Percentiles rank a stretch among this genome's conserved stretches.
These are phyloP conservation scores for Boletus fagicola DNA, from an alignment of 768 basidiomycete species.

Conservation along the genomic window DNA sequence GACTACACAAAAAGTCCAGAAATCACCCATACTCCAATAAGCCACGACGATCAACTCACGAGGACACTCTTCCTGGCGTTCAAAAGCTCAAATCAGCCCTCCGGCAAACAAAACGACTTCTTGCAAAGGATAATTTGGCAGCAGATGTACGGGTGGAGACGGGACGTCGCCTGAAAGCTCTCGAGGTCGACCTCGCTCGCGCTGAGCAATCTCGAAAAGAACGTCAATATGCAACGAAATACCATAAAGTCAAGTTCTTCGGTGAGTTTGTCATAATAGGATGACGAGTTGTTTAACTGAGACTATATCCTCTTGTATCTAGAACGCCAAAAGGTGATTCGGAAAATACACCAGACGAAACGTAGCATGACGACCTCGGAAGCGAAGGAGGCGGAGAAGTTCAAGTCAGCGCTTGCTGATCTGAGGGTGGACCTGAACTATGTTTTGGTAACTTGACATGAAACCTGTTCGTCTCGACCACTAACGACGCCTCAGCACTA, in stretches of 20 bases:
- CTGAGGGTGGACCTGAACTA: conserved; percentile 91
- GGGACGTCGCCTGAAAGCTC: conserved; percentile 70
- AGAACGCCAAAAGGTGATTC: conserved; percentile 87
- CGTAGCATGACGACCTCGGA: conserved; percentile 43
- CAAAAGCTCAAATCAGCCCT: conserved; percentile 85
- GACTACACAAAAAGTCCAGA: conserved; percentile 12
- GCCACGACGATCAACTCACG: conserved; percentile 1
- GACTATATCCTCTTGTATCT: background rate
- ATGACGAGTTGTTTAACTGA: background rate
- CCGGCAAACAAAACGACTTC: conserved; percentile 76
- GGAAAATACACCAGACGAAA: conserved; percentile 73
- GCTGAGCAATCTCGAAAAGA: conserved; percentile 67
- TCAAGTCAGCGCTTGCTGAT: conserved; percentile 51
- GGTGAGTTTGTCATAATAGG: conserved; percentile 46
- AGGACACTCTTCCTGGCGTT: conserved; percentile 53
- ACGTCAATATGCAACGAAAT: conserved; percentile 68
- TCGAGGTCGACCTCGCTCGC: conserved; percentile 69
- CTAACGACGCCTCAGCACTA: conserved; percentile 56
- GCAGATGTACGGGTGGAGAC: conserved; percentile 81
- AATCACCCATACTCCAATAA: conserved; percentile 16
- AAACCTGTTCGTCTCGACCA: background rate
- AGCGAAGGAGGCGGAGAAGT: conserved; percentile 37
- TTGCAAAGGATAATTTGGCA: conserved; percentile 84
- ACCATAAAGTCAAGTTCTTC: conserved; percentile 94
- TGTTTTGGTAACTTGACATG: conserved; percentile 56